Percentiles rank a stretch among this genome's conserved stretches.
These are phyloP conservation scores for Reutealis trisperma DNA, from an alignment of 345 rosid genomes.

Conservation along the genomic window DNA sequence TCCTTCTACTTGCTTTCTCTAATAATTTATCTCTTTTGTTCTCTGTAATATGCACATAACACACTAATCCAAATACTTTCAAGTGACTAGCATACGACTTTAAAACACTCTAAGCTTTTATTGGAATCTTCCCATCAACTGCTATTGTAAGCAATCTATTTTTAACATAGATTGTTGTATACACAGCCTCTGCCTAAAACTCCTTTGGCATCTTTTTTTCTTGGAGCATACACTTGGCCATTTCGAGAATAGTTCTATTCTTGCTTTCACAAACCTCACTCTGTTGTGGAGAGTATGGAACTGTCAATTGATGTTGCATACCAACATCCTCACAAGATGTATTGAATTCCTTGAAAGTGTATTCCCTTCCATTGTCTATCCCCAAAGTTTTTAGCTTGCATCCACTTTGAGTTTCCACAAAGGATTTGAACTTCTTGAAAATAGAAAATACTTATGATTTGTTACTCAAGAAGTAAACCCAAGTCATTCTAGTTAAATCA, in stretches of 20 bases:
- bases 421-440: not conserved
- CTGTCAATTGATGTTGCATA: not conserved
- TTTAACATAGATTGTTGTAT: not conserved
- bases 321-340: not conserved
- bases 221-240: not conserved
- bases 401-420: constrained; percentile 10
- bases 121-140: not conserved
- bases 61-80: not conserved
- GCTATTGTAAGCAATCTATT: constrained; percentile 2
- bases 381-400: not conserved
- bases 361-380: not conserved
- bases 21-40: not conserved
- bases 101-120: not conserved
- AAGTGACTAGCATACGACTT: not conserved
- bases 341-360: not conserved
- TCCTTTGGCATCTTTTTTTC: not conserved
- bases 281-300: not conserved
- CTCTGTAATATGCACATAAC: not conserved
- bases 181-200: not conserved
- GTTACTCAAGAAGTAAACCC: too few species aligned
- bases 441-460: too few species aligned
- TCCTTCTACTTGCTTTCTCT: not conserved
- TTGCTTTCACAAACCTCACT: not conserved
- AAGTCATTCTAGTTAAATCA: too few species aligned
- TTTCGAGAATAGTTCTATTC: not conserved